Evolutionary conservation across 2,329 filamentous ascomycete species (phyloP).

Genomic region (Cryoendolithus antarcticus): DNA sequence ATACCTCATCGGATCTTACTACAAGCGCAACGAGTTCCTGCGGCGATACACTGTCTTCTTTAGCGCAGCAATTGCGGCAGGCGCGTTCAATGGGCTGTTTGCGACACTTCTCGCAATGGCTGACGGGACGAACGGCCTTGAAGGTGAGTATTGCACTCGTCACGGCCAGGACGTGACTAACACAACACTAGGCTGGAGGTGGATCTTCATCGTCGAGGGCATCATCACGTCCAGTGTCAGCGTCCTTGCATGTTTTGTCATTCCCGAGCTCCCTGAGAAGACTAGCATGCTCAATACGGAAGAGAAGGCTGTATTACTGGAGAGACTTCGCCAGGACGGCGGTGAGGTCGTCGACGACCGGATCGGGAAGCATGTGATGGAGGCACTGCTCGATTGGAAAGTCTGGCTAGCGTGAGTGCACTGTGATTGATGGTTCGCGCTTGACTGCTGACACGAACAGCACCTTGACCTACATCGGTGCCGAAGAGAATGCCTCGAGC

Average conservation of each 20-base stretch:
- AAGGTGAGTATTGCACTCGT: too few species aligned
- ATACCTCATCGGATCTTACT: slow-evolving; percentile 23
- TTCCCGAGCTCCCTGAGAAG: too few species aligned
- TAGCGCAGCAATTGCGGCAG: slow-evolving; percentile 14
- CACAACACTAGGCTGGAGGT: slow-evolving; percentile 27
- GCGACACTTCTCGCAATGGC: too few species aligned
- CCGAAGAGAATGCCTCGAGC: slow-evolving; percentile 25
- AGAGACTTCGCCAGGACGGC: too few species aligned
- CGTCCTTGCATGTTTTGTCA: slow-evolving; percentile 22
- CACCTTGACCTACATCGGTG: slow-evolving; percentile 46
- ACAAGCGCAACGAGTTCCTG: slow-evolving; percentile 28
- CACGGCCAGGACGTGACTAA: too few species aligned
- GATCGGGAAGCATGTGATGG: too few species aligned
- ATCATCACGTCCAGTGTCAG: slow-evolving; percentile 40
- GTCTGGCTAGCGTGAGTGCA: slow-evolving; percentile 25
- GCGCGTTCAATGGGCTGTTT: too few species aligned
- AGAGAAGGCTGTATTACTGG: too few species aligned
- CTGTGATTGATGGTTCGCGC: slow-evolving; percentile 29
- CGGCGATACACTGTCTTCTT: slow-evolving; percentile 24
- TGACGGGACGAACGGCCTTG: too few species aligned
- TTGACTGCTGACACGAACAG: slow-evolving; percentile 21
- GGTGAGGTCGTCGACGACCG: too few species aligned
- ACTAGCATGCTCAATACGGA: too few species aligned
- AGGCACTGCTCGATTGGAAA: slow-evolving; percentile 29
- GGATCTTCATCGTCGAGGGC: slow-evolving; percentile 45